Conservation (phyloP, 192 early-diverging fungal species). For the Fimicolochytrium jonesii region DNA sequence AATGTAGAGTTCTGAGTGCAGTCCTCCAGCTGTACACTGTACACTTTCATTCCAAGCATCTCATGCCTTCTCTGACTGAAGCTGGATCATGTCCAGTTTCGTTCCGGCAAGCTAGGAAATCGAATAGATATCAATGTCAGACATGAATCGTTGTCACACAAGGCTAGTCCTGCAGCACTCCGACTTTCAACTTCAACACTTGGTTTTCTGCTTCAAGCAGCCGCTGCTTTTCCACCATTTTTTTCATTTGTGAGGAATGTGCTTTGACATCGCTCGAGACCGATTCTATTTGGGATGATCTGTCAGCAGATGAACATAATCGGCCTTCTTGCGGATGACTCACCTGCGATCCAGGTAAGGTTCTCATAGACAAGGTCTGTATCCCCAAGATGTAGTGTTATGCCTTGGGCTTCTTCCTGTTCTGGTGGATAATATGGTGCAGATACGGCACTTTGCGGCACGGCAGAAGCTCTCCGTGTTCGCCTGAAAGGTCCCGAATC, state of each 20-base stretch:
- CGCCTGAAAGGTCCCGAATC: no score
- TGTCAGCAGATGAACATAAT: neutral
- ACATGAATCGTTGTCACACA: neutral
- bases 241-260: neutral
- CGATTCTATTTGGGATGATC: neutral
- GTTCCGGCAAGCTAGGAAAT: neutral
- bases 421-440: no score
- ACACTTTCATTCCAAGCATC: neutral
- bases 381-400: neutral
- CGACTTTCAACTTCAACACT: conserved; percentile 31
- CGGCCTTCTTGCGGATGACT: neutral
- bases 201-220: conserved; percentile 37
- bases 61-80: neutral
- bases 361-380: conserved; percentile 1
- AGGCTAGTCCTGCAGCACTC: conserved; percentile 21
- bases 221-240: conserved; percentile 22
- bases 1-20: neutral
- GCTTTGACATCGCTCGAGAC: neutral
- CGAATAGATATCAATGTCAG: neutral
- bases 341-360: conserved; percentile 1
- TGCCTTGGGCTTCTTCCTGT: no score
- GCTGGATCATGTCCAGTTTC: conserved; percentile 13
- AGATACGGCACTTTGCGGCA: no score
- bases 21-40: neutral
- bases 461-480: no score